Base-by-base conservation (phyloP, 2,329 filamentous ascomycete genomes). In the Fonsecaea monophora region DNA sequence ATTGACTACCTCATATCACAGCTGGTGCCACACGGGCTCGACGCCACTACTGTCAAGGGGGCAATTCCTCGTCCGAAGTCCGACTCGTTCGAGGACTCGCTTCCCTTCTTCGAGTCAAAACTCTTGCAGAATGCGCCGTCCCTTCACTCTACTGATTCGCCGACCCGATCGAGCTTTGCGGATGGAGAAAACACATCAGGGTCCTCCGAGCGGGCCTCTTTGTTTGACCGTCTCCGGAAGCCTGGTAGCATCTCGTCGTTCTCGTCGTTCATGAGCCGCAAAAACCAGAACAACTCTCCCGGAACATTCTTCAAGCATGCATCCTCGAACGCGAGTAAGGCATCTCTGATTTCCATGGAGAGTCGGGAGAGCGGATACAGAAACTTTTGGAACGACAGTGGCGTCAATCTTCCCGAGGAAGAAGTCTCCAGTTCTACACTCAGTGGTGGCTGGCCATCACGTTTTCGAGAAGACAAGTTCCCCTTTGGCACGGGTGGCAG, bases 51-150 rank as follows among this genome's bases (percentile, higher is more conserved):
- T 50, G 89, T 98, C 75, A 96, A 96, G 78, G 95, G 95, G 60
- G 90, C 92, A n/a, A 95, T 98, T 71, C 93, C 94, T 21, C 91
- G 95, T n/a, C 95, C 95, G 70, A 97, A 98, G 82, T 98, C 95
- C 0, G 95, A 99, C 78, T 97, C 95, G 0, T 99, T 99, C 71
- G 95, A 99, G 77, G 94, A 99, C 74, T 96, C 94, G 7, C 85
- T 98, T 60, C 94, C 94, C 65, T 98, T 94, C 82, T 99, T 99
- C 76, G 92, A 97, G 77, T 97, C 94, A 1, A 98, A 97, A 82
- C 86, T 99, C 54, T 86, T 99, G 62, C 95, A 98, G 79, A 93
- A 96, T 74, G 94, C 94, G 3, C 93, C 94, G 40, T 87, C 91
- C 4, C 87, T 91, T 1, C 85, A 93, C 18, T 86, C 88, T 13